A percentile compares a stretch with the other conserved stretches of the same genome.
Conservation (phyloP, 257 asterid genomes). For the Solanum okadae region DNA sequence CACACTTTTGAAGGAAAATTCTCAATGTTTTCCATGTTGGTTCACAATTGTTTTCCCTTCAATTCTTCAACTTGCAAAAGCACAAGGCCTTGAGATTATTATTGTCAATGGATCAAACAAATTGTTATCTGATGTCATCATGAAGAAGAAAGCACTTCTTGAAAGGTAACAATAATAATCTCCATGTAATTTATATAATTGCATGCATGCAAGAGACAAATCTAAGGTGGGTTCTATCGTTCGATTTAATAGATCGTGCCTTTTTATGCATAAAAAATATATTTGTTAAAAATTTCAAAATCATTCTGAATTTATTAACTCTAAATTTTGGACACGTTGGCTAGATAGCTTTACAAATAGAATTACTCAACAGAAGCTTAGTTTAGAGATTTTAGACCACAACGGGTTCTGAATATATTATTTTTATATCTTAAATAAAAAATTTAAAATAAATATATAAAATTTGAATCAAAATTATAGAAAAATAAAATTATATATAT, state of each 20-base stretch:
- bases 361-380: not conserved
- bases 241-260: not conserved
- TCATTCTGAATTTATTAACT: not conserved
- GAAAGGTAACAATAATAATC: constrained; percentile 11
- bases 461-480: not conserved
- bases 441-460: no score
- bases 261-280: not conserved
- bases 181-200: not conserved
- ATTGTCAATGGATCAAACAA: constrained; percentile 5
- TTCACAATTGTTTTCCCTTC: constrained; percentile 40
- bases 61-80: constrained; percentile 31
- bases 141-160: constrained; percentile 20
- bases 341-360: not conserved
- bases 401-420: not conserved
- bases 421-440: not conserved
- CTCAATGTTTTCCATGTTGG: constrained; percentile 30
- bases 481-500: not conserved
- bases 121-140: constrained; percentile 7
- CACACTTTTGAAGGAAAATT: constrained; percentile 10
- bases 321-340: not conserved
- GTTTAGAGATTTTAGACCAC: not conserved
- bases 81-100: constrained; percentile 9
- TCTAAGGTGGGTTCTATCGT: not conserved
- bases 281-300: not conserved
- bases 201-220: not conserved